These are phyloP conservation scores for Piloderma croceum DNA, from an alignment of 768 basidiomycete species.

Conservation along the genomic window DNA sequence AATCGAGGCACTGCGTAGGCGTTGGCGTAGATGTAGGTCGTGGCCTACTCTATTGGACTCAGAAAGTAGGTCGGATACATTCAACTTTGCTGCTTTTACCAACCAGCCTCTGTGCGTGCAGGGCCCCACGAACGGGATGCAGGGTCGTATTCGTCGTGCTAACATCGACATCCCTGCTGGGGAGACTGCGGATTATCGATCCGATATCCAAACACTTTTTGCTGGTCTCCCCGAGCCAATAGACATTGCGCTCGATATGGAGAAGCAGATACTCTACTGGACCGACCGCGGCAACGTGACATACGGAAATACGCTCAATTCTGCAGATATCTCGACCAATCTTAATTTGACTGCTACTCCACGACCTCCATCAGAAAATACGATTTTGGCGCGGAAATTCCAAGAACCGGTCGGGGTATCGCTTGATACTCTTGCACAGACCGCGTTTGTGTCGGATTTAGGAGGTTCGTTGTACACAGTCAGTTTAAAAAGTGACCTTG, in stretches of 20 bases:
- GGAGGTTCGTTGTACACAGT: too few relatives aligned
- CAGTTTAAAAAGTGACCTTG: too few relatives aligned
- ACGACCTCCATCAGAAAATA: conserved; percentile 3
- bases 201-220: conserved; percentile 6
- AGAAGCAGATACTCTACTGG: conserved; percentile 8
- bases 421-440: conserved; percentile 7
- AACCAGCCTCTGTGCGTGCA: too few relatives aligned
- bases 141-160: conserved; percentile 10
- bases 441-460: conserved; percentile 1
- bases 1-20: conserved; percentile 14
- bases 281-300: conserved; percentile 13
- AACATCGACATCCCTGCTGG: conserved; percentile 1
- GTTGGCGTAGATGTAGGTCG: conserved; percentile 8
- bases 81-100: too few relatives aligned
- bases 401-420: conserved; percentile 14
- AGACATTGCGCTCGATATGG: conserved; percentile 7
- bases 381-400: conserved; percentile 12
- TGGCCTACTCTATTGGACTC: conserved; percentile 13
- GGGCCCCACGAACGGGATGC: conserved; percentile 7
- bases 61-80: too few relatives aligned
- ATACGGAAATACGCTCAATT: conserved; percentile 12
- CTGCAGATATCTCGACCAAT: conserved; percentile 7
- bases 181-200: too few relatives aligned
- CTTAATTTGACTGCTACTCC: background rate
- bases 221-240: conserved; percentile 11